Evolutionary conservation across 108 stramenopile genomes (phyloP).

Genomic region (Pseudonitzschia delicatissima): DNA sequence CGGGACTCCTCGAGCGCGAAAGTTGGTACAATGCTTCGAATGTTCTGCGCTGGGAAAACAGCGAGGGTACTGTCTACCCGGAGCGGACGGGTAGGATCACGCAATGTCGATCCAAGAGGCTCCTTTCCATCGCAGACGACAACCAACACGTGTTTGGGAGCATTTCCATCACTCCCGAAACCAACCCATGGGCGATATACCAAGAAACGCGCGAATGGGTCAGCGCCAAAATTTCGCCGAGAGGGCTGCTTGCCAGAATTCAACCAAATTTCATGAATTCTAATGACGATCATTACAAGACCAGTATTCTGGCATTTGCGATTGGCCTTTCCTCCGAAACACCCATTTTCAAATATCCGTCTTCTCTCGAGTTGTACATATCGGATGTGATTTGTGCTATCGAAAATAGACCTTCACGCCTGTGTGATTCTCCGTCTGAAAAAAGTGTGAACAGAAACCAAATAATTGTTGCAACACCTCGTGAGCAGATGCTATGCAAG

Average conservation of each 20-base stretch:
- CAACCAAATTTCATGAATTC: background rate
- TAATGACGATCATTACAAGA: background rate
- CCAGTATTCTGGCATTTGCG: background rate
- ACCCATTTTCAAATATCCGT: background rate
- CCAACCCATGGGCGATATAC: slow-evolving; percentile 6
- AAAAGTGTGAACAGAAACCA: too few species aligned
- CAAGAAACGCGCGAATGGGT: slow-evolving; percentile 4
- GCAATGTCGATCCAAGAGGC: slow-evolving; percentile 20
- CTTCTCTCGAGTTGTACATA: background rate
- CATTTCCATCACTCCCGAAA: background rate
- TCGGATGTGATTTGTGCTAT: background rate
- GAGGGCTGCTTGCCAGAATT: slow-evolving; percentile 5
- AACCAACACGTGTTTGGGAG: slow-evolving; percentile 7
- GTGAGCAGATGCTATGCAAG: background rate
- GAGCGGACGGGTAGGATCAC: slow-evolving; percentile 21
- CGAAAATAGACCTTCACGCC: too few species aligned
- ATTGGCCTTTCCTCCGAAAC: background rate
- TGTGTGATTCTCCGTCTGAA: too few species aligned
- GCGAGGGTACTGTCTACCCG: slow-evolving; percentile 6
- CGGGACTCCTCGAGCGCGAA: background rate
- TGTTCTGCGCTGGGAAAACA: slow-evolving; percentile 9
- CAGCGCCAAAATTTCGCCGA: background rate
- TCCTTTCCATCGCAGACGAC: background rate
- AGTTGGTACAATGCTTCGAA: slow-evolving; percentile 13
- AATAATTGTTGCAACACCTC: too few species aligned